phyloP scores from a whole-genome alignment of 164 flowering plant species.

The Aristolochia fimbriata region DNA sequence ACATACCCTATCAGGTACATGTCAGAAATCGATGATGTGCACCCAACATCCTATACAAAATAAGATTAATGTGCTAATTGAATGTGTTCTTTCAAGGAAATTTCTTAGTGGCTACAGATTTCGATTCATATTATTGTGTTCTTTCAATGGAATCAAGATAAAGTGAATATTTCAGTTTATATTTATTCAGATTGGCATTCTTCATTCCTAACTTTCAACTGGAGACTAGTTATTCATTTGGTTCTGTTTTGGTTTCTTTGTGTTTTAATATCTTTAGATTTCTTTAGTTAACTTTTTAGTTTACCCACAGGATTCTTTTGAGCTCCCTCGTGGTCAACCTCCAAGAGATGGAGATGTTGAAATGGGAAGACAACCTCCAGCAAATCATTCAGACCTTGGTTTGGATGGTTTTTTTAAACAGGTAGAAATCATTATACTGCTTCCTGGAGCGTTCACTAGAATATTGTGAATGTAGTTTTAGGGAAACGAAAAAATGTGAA shows the following conservation, averaged over 20 bases:
- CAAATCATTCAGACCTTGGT: constrained; percentile 1
- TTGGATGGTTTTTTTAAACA: constrained; percentile 1
- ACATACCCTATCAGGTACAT: too few relatives aligned
- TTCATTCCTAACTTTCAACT: too few relatives aligned
- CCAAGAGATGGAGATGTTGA: constrained; percentile 5
- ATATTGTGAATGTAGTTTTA: not conserved
- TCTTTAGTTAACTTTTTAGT: not conserved
- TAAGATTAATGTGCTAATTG: too few relatives aligned
- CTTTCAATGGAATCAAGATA: too few relatives aligned
- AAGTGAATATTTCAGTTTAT: too few relatives aligned
- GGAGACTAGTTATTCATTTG: not conserved
- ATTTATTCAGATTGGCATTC: too few relatives aligned
- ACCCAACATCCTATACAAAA: too few relatives aligned
- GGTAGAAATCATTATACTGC: not conserved
- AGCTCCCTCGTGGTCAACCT: constrained; percentile 5
- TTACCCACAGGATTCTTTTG: not conserved
- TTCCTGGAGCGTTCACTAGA: not conserved
- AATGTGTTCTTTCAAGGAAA: too few relatives aligned
- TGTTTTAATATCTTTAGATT: not conserved
- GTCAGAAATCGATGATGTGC: too few relatives aligned
- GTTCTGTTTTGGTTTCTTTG: not conserved
- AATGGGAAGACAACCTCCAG: constrained; percentile 5
- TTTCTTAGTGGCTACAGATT: too few relatives aligned
- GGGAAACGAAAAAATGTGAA: too few relatives aligned
- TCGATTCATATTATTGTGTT: too few relatives aligned